Evolutionary conservation across 345 rosid species (phyloP).

Genomic region (Gossypium herbaceum): DNA sequence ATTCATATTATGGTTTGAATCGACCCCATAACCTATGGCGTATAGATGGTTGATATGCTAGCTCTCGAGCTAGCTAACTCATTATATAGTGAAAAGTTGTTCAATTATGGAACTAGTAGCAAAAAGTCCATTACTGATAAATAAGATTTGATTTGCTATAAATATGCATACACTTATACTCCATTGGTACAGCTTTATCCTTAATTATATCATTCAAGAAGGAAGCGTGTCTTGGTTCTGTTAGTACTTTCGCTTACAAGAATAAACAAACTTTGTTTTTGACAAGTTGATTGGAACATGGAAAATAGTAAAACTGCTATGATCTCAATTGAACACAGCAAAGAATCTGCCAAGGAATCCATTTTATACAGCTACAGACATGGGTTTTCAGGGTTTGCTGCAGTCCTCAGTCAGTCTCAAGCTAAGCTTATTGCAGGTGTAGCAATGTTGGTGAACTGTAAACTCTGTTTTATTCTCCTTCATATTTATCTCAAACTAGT

Average conservation of each 20-base stretch:
- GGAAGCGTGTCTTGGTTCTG: background rate
- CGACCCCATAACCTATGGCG: no score
- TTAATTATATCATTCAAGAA: background rate
- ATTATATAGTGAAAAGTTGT: background rate
- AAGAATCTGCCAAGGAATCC: constrained; percentile 44
- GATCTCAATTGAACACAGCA: constrained; percentile 37
- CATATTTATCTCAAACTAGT: background rate
- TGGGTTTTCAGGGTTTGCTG: constrained; percentile 59
- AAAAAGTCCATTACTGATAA: background rate
- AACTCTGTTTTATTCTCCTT: constrained; percentile 19
- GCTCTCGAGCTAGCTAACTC: no score
- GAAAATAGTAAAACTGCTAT: constrained; percentile 4
- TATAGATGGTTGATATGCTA: no score
- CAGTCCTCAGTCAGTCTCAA: constrained; percentile 38
- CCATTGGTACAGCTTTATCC: background rate
- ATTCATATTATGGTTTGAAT: background rate
- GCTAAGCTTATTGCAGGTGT: constrained; percentile 55
- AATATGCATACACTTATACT: background rate
- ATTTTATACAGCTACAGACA: constrained; percentile 58
- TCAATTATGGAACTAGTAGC: background rate
- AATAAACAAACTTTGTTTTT: background rate
- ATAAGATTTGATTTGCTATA: background rate
- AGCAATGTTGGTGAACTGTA: constrained; percentile 34
- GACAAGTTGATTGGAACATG: constrained; percentile 6
- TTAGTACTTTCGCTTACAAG: background rate